Evolutionary conservation across 2,329 filamentous ascomycete species (phyloP).

Genomic region (Colletotrichum lentis): DNA sequence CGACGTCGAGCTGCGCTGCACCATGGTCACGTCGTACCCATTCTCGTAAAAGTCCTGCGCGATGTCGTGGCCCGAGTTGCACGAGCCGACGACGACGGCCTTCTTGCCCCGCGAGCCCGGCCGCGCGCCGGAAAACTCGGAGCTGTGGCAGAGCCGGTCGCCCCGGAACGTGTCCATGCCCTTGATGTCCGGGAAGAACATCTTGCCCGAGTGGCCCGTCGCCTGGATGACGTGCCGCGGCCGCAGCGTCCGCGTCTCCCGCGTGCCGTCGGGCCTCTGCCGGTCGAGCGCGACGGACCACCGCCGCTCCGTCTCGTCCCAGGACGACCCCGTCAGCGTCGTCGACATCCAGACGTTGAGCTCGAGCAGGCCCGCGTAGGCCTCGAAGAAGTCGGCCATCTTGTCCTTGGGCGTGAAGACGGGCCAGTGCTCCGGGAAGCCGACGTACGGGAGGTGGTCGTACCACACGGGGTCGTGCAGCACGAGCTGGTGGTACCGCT

Average conservation of each 20-base stretch:
- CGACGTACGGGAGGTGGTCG: conserved; percentile 67
- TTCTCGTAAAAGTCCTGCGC: conserved; percentile 73
- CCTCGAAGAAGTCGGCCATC: conserved; percentile 69
- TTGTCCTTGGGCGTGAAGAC: conserved; percentile 75
- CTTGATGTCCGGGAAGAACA: conserved; percentile 62
- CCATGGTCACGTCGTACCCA: conserved; percentile 73
- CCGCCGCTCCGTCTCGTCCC: conserved; percentile 56
- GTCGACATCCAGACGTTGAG: conserved; percentile 70
- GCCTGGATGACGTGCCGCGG: conserved; percentile 72
- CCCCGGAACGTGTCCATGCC: conserved; percentile 65
- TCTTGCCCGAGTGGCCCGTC: conserved; percentile 74
- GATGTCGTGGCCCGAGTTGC: conserved; percentile 75
- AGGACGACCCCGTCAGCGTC: conserved; percentile 54
- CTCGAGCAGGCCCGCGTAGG: conserved; percentile 68
- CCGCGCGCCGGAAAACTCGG: conserved; percentile 64
- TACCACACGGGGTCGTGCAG: conserved; percentile 71
- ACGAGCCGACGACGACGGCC: conserved; percentile 72
- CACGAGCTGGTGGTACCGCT: conserved; percentile 63
- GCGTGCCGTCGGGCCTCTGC: conserved; percentile 53
- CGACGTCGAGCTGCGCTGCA: conserved; percentile 73
- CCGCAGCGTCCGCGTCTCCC: conserved; percentile 62
- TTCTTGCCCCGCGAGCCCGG: conserved; percentile 61
- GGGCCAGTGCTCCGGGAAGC: conserved; percentile 69
- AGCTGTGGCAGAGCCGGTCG: conserved; percentile 63
- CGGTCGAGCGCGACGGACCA: conserved; percentile 66